Base-by-base conservation (phyloP, 2,329 filamentous ascomycete species). In the Thermoascus crustaceus region DNA sequence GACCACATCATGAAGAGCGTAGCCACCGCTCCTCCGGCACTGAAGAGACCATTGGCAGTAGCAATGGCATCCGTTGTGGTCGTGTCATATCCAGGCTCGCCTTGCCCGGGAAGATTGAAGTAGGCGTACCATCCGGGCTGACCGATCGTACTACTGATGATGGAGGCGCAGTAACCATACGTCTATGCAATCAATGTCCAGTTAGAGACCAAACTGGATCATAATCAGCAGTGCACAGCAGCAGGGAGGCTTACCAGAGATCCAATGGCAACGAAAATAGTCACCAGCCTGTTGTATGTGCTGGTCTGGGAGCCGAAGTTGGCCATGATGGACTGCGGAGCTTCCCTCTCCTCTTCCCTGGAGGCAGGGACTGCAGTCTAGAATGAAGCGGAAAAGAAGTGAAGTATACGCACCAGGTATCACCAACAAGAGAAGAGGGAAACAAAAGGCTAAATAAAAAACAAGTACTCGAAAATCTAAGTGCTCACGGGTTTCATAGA, bases 71-170 rank as follows among this genome's bases (percentile, higher is more conserved):
- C 56, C 0, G 68, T 68, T 1, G 68, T 72, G 18, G 52, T 64
- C 3, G 56, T 55, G n/a, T 49, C 59, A 41, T 72, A 71, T 32
- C 67, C 69, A 0, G 54, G 52, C 36, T 69, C 57, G 8, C 62
- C 65, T 20, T 61, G 49, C 7, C 40, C 41, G 1, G 69, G 68
- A 7, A 73, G 58, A 27, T 66, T 44, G 45, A 73, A 72, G 50
- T 64, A 72, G 11, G 48, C 40, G 44, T 69, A 73, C 67, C 68
- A 73, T 41, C 68, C 68, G 3, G 69, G 67, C 36, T 73, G 68
- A 6, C 70, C 70, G 34, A 73, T 71, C 10, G 69, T 73, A 37
- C 66, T 69, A 24, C 62, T 58, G 23, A 73, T 72, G 23, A 72
- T 63, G 2, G 68, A 70, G 6, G 69, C 59, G 34, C 61, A 66